Conservation (phyloP, 495 filamentous ascomycete species). For the Tuber indicum region DNA sequence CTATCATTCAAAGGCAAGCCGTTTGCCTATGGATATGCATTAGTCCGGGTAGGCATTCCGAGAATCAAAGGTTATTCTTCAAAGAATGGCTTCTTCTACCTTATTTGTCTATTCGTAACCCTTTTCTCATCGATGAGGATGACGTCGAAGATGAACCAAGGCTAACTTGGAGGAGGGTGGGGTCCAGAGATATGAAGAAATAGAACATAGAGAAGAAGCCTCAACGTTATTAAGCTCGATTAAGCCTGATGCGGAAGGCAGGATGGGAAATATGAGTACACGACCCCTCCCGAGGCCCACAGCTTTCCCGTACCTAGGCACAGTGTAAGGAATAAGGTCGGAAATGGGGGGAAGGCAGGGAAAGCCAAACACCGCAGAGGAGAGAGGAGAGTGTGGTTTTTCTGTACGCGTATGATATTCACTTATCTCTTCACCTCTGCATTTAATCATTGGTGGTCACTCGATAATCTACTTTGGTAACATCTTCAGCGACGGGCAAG, state of each 20-base stretch:
- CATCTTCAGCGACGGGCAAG: not conserved
- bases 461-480: not conserved
- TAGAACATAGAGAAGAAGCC: no score
- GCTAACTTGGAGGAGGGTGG: no score
- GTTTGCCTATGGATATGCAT: not conserved
- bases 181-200: no score
- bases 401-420: not conserved
- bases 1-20: no score
- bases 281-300: no score
- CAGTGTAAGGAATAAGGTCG: not conserved
- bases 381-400: not conserved
- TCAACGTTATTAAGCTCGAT: no score
- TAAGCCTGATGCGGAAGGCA: no score
- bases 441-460: not conserved
- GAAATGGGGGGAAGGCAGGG: not conserved
- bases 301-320: not conserved
- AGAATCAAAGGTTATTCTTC: not conserved
- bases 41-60: no score
- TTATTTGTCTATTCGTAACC: not conserved
- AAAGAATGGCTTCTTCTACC: not conserved
- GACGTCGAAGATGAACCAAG: no score
- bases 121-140: no score
- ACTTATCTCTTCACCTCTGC: no score
- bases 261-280: no score
- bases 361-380: not conserved